Evolutionary conservation across 2,329 filamentous ascomycete species (phyloP).

Genomic region (Trichoderma simmonsii): DNA sequence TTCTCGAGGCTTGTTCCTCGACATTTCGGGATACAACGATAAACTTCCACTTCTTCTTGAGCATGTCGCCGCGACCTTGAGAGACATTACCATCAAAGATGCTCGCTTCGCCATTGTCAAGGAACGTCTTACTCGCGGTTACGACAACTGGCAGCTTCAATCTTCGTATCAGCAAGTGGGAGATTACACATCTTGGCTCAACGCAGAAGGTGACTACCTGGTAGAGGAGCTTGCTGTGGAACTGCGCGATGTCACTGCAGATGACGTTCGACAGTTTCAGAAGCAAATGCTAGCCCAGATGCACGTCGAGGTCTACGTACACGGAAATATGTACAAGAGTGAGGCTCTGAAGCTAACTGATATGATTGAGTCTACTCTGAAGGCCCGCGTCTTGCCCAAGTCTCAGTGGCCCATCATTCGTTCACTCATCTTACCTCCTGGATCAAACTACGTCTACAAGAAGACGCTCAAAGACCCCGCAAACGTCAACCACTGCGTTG

Average conservation of each 20-base stretch:
- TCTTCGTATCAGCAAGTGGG: conserved; percentile 88
- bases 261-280: conserved; percentile 73
- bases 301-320: conserved; percentile 82
- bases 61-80: conserved; percentile 80
- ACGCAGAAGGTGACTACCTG: conserved; percentile 70
- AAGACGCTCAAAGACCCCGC: conserved; percentile 78
- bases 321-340: conserved; percentile 92
- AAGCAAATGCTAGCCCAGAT: conserved; percentile 78
- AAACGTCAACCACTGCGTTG: conserved; percentile 85
- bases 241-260: conserved; percentile 68
- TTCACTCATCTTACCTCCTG: conserved; percentile 72
- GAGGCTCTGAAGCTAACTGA: conserved; percentile 84
- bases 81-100: conserved; percentile 77
- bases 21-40: conserved; percentile 90
- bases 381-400: conserved; percentile 68
- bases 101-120: conserved; percentile 90
- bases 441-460: conserved; percentile 80
- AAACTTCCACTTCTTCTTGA: conserved; percentile 89
- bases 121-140: conserved; percentile 71
- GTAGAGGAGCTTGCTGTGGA: conserved; percentile 78
- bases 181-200: conserved; percentile 78
- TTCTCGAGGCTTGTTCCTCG: conserved; percentile 70
- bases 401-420: conserved; percentile 78
- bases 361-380: conserved; percentile 73
- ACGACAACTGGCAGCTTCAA: conserved; percentile 83